Conservation (phyloP, 73 alveolate genomes). For the Tetrahymena elliotti region DNA sequence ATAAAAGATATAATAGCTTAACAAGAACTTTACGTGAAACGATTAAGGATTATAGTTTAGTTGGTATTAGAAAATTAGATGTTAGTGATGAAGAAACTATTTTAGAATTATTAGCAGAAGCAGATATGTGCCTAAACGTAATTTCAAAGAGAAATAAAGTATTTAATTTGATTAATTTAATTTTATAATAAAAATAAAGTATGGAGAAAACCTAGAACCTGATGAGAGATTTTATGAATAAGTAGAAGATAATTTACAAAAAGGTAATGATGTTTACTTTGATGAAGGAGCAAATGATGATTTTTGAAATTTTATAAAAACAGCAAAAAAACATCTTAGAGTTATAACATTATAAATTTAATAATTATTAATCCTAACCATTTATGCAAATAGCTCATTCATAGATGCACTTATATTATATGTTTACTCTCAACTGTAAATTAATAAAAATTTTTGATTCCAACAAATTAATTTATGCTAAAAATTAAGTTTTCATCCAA, state of each 20-base stretch:
- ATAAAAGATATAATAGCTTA: slow-evolving; percentile 6
- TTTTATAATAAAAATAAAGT: neutral
- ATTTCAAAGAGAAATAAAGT: neutral
- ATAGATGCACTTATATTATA: too few species aligned
- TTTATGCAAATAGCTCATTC: too few species aligned
- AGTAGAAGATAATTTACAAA: slow-evolving; percentile 12
- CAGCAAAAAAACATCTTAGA: neutral
- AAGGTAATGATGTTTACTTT: neutral
- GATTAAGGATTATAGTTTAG: neutral
- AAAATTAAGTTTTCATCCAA: too few species aligned
- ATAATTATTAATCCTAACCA: too few species aligned
- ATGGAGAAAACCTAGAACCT: slow-evolving; percentile 38
- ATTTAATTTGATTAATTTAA: neutral
- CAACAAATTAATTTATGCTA: too few species aligned
- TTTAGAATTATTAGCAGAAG: slow-evolving; percentile 10
- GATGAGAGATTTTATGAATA: slow-evolving; percentile 37
- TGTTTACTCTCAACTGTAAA: too few species aligned
- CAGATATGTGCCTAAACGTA: slow-evolving; percentile 17
- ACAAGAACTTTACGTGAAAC: slow-evolving; percentile 11
- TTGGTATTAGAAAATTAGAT: slow-evolving; percentile 5
- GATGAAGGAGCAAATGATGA: neutral
- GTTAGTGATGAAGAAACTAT: slow-evolving; percentile 30
- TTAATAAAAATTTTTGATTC: too few species aligned
- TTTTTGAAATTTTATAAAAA: neutral
- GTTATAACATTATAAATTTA: too few species aligned